Base-by-base conservation (phyloP, 495 filamentous ascomycete species). In the Trichoderma reesei region DNA sequence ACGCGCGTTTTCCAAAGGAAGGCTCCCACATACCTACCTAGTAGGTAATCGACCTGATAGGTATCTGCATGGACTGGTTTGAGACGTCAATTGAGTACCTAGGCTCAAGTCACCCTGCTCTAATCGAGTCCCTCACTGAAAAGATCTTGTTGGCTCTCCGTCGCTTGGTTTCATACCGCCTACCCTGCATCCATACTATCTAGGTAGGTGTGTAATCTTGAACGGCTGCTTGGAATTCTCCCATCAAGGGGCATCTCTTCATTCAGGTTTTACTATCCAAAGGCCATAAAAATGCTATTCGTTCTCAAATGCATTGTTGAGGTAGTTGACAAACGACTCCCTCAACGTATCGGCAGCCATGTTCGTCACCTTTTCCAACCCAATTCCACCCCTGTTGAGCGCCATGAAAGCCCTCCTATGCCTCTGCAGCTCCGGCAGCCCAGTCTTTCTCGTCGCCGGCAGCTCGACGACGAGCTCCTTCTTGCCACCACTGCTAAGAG, bases 331-430 rank as follows among this genome's bases (percentile, higher is more conserved):
- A 70, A 92, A 93, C 20, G 85, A 79, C 73, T 83, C 84, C 65
- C 80, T 75, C 64, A 92, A 82, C 74, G 88, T 79, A 16, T 69
- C 74, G 64, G 82, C 72, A 31, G 72, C 74, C 70, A 81, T 65
- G 62, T 74, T 80, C 3, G 77, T 77, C 16, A 80, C 73, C 3
- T 67, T 72, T 65, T 81, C 78, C 1, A 81, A 67, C 10, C 79
- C 79, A 34, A 81, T 80, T 5, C 87, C 68, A 68, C 82, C 69
- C 78, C 78, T 42, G 67, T 96, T 93, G 70, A 97, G 70, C 44
- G 81, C 80, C 64, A 96, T 91, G 79, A 92, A 98, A 70, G 93
- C 90, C 67, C 94, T 84, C 60, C 92, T 80, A 66, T 96, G 69
- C 63, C 94, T 75, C 75, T 97, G 94, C 72, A 98, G 72, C 67